These are phyloP conservation scores for Ophiostoma montium DNA, from an alignment of 2,329 filamentous ascomycete genomes.

Conservation along the genomic window DNA sequence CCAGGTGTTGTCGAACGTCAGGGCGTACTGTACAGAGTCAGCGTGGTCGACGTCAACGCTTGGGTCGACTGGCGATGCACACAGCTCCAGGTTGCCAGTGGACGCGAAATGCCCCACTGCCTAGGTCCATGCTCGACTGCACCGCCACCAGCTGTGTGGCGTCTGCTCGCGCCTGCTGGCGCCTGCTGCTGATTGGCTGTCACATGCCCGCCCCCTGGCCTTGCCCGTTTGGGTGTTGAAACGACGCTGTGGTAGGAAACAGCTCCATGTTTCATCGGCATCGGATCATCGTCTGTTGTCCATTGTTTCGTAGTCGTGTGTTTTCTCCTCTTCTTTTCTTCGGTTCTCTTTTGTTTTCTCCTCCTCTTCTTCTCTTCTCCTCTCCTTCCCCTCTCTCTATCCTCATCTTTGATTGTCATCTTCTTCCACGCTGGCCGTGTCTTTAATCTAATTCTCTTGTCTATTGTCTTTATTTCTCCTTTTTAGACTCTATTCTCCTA, in stretches of 20 bases:
- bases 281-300: background rate
- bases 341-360: too few species aligned
- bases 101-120: constrained; percentile 5
- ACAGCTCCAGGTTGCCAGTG: constrained; percentile 9
- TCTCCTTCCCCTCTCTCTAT: background rate
- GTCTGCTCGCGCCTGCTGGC: background rate
- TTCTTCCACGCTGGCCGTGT: background rate
- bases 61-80: background rate
- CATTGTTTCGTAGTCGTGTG: background rate
- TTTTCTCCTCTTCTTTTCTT: background rate
- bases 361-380: background rate
- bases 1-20: too few species aligned
- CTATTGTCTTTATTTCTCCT: background rate
- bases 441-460: background rate
- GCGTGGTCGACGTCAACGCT: background rate
- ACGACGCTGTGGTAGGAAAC: constrained; percentile 1
- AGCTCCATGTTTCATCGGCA: constrained; percentile 6
- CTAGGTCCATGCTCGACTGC: background rate
- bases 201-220: constrained; percentile 3
- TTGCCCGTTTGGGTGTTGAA: constrained; percentile 4
- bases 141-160: constrained; percentile 4
- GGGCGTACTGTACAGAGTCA: background rate
- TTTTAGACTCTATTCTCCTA: background rate
- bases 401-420: background rate
- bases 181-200: constrained; percentile 3